Percentiles rank a stretch among this genome's conserved stretches.
These are phyloP conservation scores for Xylariales sp. DNA, from an alignment of 2,329 filamentous ascomycete genomes.

Conservation along the genomic window DNA sequence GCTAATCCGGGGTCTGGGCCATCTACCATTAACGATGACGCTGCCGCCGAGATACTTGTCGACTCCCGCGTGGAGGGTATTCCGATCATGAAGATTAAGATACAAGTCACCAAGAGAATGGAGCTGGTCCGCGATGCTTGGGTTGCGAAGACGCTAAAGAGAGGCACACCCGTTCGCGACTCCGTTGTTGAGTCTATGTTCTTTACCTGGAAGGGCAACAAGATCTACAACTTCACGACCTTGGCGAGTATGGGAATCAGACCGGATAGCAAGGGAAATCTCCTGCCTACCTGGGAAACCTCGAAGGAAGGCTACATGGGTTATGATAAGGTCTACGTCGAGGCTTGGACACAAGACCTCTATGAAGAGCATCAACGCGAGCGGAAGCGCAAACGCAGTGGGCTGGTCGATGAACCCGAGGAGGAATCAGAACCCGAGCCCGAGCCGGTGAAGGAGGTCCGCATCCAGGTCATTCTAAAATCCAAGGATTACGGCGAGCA, in stretches of 20 bases:
- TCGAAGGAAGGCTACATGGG: slow-evolving; percentile 41
- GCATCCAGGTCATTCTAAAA: slow-evolving; percentile 49
- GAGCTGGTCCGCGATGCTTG: slow-evolving; percentile 65
- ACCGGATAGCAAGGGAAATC: slow-evolving; percentile 34
- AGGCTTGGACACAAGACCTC: slow-evolving; percentile 68
- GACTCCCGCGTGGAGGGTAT: slow-evolving; percentile 60
- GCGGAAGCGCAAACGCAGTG: slow-evolving; percentile 38
- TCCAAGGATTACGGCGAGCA: slow-evolving; percentile 45
- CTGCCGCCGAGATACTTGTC: slow-evolving; percentile 59
- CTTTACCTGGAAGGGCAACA: slow-evolving; percentile 72
- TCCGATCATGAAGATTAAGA: slow-evolving; percentile 56
- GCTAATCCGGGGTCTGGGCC: slow-evolving; percentile 11
- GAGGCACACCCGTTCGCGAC: slow-evolving; percentile 21
- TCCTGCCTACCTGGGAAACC: slow-evolving; percentile 29
- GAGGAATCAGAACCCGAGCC: slow-evolving; percentile 6
- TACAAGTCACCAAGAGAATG: slow-evolving; percentile 63
- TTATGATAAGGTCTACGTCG: slow-evolving; percentile 62
- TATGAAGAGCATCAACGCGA: slow-evolving; percentile 47
- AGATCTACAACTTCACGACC: slow-evolving; percentile 72
- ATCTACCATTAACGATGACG: slow-evolving; percentile 6
- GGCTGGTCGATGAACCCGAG: slow-evolving; percentile 29
- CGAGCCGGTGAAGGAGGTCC: slow-evolving; percentile 25
- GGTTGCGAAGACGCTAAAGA: slow-evolving; percentile 57
- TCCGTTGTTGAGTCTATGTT: slow-evolving; percentile 55
- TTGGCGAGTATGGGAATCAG: slow-evolving; percentile 62